phyloP scores from a whole-genome alignment of 495 filamentous ascomycete species.

The Clavariopsis aquatica region DNA sequence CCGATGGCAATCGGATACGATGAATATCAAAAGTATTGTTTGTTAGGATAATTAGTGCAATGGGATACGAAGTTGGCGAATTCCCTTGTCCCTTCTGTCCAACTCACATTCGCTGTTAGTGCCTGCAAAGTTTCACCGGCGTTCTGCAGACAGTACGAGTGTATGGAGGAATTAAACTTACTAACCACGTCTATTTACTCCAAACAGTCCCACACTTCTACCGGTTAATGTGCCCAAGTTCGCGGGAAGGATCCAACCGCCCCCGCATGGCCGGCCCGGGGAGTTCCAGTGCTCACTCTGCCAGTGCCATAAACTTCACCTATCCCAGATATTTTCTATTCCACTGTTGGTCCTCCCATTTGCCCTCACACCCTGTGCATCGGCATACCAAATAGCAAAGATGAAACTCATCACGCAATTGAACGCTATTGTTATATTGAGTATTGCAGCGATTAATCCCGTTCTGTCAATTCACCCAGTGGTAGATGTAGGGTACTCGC shows the following conservation, averaged over 20 bases:
- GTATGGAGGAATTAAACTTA: constrained; percentile 3
- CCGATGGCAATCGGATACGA: neutral
- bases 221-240: neutral
- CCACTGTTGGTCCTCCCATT: neutral
- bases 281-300: neutral
- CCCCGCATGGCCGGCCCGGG: constrained; percentile 6
- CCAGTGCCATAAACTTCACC: neutral
- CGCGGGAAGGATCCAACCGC: neutral
- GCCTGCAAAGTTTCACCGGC: neutral
- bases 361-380: neutral
- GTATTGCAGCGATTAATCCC: neutral
- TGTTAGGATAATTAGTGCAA: constrained; percentile 7
- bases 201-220: constrained; percentile 1
- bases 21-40: constrained; percentile 14
- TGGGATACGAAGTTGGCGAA: constrained; percentile 14
- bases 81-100: neutral
- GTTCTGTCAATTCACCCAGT: constrained; percentile 31
- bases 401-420: neutral
- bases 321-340: neutral
- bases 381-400: neutral
- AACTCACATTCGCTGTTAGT: neutral
- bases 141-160: neutral
- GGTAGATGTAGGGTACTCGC: constrained; percentile 40
- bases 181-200: constrained; percentile 5
- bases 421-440: neutral